These are phyloP conservation scores for Mucor sp. DNA, from an alignment of 371 early-diverging fungal species.

Conservation along the genomic window DNA sequence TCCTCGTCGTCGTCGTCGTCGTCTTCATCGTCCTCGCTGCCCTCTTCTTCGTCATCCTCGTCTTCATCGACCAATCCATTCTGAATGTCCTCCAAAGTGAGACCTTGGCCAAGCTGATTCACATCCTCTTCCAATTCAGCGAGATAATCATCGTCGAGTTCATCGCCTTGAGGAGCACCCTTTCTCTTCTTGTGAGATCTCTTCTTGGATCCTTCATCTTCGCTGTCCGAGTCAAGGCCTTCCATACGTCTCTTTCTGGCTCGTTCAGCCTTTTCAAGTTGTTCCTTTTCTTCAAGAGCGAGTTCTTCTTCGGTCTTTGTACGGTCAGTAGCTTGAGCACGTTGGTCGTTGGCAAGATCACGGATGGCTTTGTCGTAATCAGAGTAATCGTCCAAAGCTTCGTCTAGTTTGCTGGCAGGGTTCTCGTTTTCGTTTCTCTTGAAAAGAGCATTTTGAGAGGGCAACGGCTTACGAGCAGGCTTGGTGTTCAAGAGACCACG, in stretches of 20 bases:
- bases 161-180: conserved; percentile 75
- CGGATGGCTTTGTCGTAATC: conserved; percentile 81
- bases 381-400: conserved; percentile 41
- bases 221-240: conserved; percentile 72
- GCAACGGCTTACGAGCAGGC: conserved; percentile 43
- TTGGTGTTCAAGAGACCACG: conserved; percentile 64
- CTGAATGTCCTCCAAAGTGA: conserved; percentile 54
- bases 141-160: conserved; percentile 78
- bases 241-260: conserved; percentile 89
- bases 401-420: conserved; percentile 4
- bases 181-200: conserved; percentile 45
- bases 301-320: conserved; percentile 93
- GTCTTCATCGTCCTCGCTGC: conserved; percentile 38
- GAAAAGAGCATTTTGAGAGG: conserved; percentile 48
- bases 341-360: conserved; percentile 81
- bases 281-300: conserved; percentile 80
- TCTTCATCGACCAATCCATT: conserved; percentile 40
- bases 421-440: conserved; percentile 33
- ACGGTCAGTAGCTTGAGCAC: conserved; percentile 89
- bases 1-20: conserved; percentile 56
- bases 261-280: conserved; percentile 84
- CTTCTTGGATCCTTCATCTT: conserved; percentile 57
- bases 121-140: conserved; percentile 47
- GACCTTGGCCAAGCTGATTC: conserved; percentile 44
- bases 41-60: conserved; percentile 37